Evolutionary conservation across 495 filamentous ascomycete species (phyloP).

Genomic region (Podospora pseudoanserina): DNA sequence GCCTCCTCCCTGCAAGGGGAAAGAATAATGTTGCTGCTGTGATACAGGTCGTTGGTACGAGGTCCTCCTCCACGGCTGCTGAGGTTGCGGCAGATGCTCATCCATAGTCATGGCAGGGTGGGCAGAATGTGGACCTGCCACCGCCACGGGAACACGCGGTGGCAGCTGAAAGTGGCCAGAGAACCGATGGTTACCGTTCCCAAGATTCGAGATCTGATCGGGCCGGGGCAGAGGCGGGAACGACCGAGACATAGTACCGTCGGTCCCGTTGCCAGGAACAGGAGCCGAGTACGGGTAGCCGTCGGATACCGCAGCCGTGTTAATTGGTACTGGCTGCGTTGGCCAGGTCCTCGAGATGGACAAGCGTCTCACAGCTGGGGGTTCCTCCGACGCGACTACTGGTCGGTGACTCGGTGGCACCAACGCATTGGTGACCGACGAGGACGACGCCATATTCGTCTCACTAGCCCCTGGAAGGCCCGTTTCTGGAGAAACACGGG

Average conservation of each 20-base stretch:
- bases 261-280: slow-evolving; percentile 22
- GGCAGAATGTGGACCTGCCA: background rate
- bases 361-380: slow-evolving; percentile 29
- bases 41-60: slow-evolving; percentile 28
- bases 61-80: slow-evolving; percentile 10
- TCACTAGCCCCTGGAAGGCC: slow-evolving; percentile 7
- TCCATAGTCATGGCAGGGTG: background rate
- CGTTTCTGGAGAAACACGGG: slow-evolving; percentile 7
- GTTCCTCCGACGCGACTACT: slow-evolving; percentile 14
- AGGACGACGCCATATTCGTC: background rate
- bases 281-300: slow-evolving; percentile 45
- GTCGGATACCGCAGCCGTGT: slow-evolving; percentile 13
- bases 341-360: slow-evolving; percentile 47
- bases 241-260: slow-evolving; percentile 27
- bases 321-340: slow-evolving; percentile 26
- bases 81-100: background rate
- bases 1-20: slow-evolving; percentile 16
- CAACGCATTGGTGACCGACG: slow-evolving; percentile 20
- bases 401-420: slow-evolving; percentile 10
- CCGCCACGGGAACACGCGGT: slow-evolving; percentile 32
- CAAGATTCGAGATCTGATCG: slow-evolving; percentile 30
- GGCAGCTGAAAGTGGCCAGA: slow-evolving; percentile 36
- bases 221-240: slow-evolving; percentile 31
- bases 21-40: slow-evolving; percentile 28
- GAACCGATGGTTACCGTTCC: slow-evolving; percentile 23